These are phyloP conservation scores for Coemansia sp. DNA, from an alignment of 192 early-diverging fungal genomes.

Conservation along the genomic window DNA sequence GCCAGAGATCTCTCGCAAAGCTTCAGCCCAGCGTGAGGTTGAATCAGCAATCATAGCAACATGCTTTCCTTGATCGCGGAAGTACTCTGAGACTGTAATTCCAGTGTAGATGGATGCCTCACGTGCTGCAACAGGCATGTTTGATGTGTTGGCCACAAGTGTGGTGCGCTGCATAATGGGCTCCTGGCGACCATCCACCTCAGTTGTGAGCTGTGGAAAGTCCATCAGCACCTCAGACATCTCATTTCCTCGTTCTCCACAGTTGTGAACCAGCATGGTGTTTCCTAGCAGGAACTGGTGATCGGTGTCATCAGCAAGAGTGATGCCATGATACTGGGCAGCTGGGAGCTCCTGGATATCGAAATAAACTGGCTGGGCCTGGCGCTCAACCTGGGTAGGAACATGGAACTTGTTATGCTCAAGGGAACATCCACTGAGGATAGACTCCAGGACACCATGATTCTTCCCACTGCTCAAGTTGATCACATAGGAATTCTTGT, in stretches of 20 bases:
- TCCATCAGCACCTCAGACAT: slow-evolving; percentile 99
- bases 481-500: neutral
- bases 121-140: slow-evolving; percentile 99
- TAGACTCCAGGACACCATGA: neutral
- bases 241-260: slow-evolving; percentile 97
- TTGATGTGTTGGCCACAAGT: slow-evolving; percentile 98
- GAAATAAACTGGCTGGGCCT: neutral
- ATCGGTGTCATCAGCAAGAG: slow-evolving; percentile 25
- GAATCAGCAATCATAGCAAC: slow-evolving; percentile 99
- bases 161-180: slow-evolving; percentile 99
- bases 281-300: slow-evolving; percentile 56
- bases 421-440: neutral
- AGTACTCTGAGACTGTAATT: slow-evolving; percentile 99
- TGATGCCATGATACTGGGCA: slow-evolving; percentile 35
- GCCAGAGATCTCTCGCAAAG: slow-evolving; percentile 99
- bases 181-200: slow-evolving; percentile 91
- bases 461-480: neutral
- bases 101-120: slow-evolving; percentile 99
- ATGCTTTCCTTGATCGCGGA: slow-evolving; percentile 99
- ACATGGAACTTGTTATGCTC: neutral
- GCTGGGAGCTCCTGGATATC: slow-evolving; percentile 8
- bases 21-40: slow-evolving; percentile 99
- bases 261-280: slow-evolving; percentile 53
- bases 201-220: slow-evolving; percentile 92
- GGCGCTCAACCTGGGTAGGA: neutral